phyloP scores from a whole-genome alignment of 208 protist genomes.

The Giardia duodenalis region DNA sequence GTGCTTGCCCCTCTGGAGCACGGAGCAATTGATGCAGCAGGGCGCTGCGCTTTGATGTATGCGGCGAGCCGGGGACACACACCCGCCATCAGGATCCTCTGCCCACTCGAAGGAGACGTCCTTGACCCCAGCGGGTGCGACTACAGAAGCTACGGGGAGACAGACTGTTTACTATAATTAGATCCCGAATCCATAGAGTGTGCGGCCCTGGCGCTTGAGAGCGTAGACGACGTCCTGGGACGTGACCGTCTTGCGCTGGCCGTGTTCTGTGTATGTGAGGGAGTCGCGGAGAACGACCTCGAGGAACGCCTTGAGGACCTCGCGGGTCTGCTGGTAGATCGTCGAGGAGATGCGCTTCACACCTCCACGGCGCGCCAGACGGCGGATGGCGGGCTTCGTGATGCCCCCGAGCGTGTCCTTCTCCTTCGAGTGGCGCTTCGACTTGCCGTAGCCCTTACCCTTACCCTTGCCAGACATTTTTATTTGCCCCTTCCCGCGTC shows the following conservation, averaged over 20 bases:
- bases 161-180: too few relatives aligned
- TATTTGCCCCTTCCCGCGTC: not conserved
- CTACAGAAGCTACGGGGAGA: too few relatives aligned
- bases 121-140: too few relatives aligned
- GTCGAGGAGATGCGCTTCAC: conserved; percentile 66
- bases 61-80: not conserved
- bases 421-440: conserved; percentile 21
- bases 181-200: conserved; percentile 72
- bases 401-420: conserved; percentile 1
- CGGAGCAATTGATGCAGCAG: not conserved
- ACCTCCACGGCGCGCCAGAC: conserved; percentile 66
- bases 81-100: not conserved
- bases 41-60: not conserved
- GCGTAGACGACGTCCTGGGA: conserved; percentile 79
- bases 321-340: conserved; percentile 72
- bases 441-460: conserved; percentile 23
- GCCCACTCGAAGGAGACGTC: not conserved
- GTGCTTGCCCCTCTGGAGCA: not conserved
- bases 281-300: conserved; percentile 72
- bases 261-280: conserved; percentile 79
- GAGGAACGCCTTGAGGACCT: conserved; percentile 68
- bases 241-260: conserved; percentile 71
- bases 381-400: conserved; percentile 56
- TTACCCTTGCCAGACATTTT: conserved; percentile 27
- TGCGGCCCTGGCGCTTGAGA: conserved; percentile 73